phyloP scores from a whole-genome alignment of 306 rosid genomes.

The Boehmeria nivea region DNA sequence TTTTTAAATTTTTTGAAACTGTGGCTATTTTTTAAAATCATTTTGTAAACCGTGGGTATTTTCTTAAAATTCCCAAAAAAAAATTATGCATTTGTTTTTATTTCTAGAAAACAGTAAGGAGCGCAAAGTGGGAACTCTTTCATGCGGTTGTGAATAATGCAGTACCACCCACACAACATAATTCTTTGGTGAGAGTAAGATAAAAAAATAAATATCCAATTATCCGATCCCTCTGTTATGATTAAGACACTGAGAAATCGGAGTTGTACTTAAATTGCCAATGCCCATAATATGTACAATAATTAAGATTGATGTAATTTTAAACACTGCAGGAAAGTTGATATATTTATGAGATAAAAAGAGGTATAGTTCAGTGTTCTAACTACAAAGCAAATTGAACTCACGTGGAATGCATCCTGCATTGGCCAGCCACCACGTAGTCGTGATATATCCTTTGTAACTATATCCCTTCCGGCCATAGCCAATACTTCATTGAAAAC shows the following conservation, averaged over 20 bases:
- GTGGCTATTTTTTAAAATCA: too few species aligned
- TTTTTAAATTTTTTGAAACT: too few species aligned
- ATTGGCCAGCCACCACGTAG: constrained; percentile 97
- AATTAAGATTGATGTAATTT: too few species aligned
- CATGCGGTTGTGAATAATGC: background rate
- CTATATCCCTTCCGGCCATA: constrained; percentile 81
- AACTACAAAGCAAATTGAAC: constrained; percentile 26
- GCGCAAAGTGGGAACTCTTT: background rate
- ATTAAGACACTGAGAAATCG: too few species aligned
- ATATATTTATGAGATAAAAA: too few species aligned
- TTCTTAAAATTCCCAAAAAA: background rate
- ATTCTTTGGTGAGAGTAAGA: too few species aligned
- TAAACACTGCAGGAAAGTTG: too few species aligned
- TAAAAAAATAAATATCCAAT: too few species aligned
- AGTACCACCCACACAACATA: background rate
- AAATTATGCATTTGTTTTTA: background rate
- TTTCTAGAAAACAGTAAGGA: background rate
- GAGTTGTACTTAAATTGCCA: background rate
- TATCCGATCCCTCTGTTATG: background rate
- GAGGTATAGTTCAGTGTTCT: background rate
- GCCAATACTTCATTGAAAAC: constrained; percentile 87
- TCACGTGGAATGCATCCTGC: constrained; percentile 95
- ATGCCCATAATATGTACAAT: too few species aligned
- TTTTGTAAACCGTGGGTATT: too few species aligned
- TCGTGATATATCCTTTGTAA: constrained; percentile 89